Conservation (phyloP, 2,329 filamentous ascomycete genomes). For the Nothophaeocryptopus gaeumannii region DNA sequence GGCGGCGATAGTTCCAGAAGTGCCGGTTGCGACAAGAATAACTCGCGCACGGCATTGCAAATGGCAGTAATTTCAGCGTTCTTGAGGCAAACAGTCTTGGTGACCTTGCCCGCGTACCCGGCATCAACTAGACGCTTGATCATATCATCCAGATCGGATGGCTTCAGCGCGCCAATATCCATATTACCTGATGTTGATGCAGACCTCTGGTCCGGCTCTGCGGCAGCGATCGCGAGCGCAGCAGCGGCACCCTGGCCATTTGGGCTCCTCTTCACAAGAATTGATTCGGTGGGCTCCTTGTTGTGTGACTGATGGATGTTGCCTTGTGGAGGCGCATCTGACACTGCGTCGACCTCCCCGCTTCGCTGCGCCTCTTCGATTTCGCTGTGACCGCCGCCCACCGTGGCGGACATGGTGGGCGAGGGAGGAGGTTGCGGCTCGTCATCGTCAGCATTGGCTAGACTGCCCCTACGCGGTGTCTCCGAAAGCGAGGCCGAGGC, state of each 20-base stretch:
- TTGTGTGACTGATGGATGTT: constrained; percentile 51
- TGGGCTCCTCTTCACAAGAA: constrained; percentile 68
- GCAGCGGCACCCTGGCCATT: constrained; percentile 29
- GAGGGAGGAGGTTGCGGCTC: constrained; percentile 67
- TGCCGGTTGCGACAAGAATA: constrained; percentile 87
- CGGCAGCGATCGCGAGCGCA: constrained; percentile 22
- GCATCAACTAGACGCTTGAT: constrained; percentile 92
- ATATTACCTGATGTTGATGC: constrained; percentile 57
- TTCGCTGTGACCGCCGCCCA: constrained; percentile 72
- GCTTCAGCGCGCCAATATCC: constrained; percentile 85
- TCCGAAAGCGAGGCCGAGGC: constrained; percentile 21
- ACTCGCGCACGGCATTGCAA: constrained; percentile 82
- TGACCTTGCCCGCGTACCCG: constrained; percentile 93
- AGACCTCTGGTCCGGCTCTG: constrained; percentile 15
- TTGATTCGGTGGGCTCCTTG: constrained; percentile 79
- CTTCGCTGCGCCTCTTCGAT: constrained; percentile 76
- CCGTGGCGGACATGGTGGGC: constrained; percentile 73
- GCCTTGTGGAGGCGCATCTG: constrained; percentile 78
- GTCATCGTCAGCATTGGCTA: constrained; percentile 25
- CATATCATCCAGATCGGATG: constrained; percentile 93
- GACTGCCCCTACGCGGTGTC: constrained; percentile 38
- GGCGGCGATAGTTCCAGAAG: constrained; percentile 88
- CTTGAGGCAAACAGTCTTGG: constrained; percentile 94
- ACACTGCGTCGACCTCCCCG: constrained; percentile 92
- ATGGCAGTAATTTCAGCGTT: constrained; percentile 96